Evolutionary conservation across 2,329 filamentous ascomycete genomes (phyloP).

Genomic region (Ceratocystis variospora): DNA sequence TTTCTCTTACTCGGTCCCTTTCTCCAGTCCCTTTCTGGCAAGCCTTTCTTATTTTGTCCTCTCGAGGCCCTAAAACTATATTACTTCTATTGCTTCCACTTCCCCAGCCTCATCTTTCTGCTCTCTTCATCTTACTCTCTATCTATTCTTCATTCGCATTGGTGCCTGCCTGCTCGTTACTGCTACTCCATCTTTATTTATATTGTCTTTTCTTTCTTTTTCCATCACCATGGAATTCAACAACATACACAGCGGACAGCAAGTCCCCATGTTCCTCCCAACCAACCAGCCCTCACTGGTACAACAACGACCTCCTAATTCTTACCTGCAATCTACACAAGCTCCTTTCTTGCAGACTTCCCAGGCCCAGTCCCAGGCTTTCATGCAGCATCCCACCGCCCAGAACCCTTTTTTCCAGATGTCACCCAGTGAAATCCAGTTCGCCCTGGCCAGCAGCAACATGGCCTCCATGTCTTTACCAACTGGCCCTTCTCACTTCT

Average conservation of each 20-base stretch:
- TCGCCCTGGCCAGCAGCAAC: neutral
- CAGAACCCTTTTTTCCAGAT: neutral
- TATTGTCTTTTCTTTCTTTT: neutral
- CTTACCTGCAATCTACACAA: neutral
- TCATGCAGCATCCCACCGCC: neutral
- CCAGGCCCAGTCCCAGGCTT: slow-evolving; percentile 1
- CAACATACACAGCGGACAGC: slow-evolving; percentile 3
- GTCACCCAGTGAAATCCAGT: neutral
- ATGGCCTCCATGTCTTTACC: slow-evolving; percentile 6
- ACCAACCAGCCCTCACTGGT: slow-evolving; percentile 1
- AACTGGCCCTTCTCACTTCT: neutral
- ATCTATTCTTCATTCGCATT: neutral
- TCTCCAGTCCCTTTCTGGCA: neutral
- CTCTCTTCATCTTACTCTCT: neutral
- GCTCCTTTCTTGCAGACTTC: slow-evolving; percentile 1
- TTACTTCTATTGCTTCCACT: slow-evolving; percentile 5
- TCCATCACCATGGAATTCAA: slow-evolving; percentile 7
- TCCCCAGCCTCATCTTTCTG: slow-evolving; percentile 9
- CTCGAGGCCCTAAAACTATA: slow-evolving; percentile 10
- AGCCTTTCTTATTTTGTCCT: neutral
- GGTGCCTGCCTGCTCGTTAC: neutral
- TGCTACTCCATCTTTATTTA: neutral
- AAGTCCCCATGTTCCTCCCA: slow-evolving; percentile 1
- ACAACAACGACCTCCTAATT: slow-evolving; percentile 1
- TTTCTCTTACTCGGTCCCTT: neutral